Conservation (phyloP, 2,329 filamentous ascomycete species). For the Hypoxylon rubiginosum region DNA sequence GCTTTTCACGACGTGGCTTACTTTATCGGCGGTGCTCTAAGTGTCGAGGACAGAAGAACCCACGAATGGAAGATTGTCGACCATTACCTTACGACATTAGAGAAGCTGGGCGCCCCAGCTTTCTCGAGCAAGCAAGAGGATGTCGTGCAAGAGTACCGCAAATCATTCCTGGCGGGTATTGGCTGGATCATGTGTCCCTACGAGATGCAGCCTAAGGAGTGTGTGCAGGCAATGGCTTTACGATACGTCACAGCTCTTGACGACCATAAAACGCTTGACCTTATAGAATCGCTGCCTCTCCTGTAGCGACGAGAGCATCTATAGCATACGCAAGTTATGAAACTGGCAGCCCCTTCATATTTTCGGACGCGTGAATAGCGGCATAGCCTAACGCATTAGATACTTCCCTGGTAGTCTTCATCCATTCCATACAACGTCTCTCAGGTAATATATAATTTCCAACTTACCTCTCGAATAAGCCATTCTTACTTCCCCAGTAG, state of each 20-base stretch:
- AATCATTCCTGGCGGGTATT: conserved; percentile 52
- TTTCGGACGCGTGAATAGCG: too few species aligned
- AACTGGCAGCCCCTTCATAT: too few species aligned
- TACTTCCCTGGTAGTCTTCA: too few species aligned
- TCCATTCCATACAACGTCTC: too few species aligned
- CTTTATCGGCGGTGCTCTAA: conserved; percentile 52
- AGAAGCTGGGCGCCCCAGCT: conserved; percentile 43
- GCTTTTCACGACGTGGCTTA: conserved; percentile 56
- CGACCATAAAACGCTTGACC: conserved; percentile 52
- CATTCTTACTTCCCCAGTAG: not conserved
- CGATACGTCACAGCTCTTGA: conserved; percentile 52
- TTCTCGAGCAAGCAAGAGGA: conserved; percentile 47
- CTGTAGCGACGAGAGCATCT: too few species aligned
- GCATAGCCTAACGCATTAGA: too few species aligned
- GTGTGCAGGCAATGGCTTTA: conserved; percentile 51
- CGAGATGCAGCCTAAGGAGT: conserved; percentile 53
- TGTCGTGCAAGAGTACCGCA: conserved; percentile 51
- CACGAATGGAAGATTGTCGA: conserved; percentile 53
- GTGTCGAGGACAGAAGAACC: conserved; percentile 51
- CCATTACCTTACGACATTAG: conserved; percentile 51
- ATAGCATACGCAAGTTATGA: too few species aligned
- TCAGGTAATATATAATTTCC: too few species aligned
- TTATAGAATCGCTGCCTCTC: conserved; percentile 49
- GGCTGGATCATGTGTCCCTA: conserved; percentile 54
- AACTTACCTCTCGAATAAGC: not conserved